Conservation (phyloP, 257 asterid species). For the Solanum okadae region DNA sequence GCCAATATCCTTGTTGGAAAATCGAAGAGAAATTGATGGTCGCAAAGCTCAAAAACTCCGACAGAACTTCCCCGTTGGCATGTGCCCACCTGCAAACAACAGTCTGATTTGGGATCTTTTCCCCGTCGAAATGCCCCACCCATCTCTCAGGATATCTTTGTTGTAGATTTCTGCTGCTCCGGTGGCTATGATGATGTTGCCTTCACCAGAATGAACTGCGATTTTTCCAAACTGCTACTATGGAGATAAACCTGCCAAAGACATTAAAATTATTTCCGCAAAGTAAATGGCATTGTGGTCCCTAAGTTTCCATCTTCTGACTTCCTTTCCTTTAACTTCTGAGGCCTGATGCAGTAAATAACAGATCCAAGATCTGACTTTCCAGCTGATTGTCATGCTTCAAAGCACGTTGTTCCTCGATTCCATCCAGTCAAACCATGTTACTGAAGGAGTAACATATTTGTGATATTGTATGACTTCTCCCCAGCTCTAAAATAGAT, state of each 20-base stretch:
- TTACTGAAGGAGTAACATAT: not conserved
- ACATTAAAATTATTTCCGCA: not conserved
- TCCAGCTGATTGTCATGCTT: not conserved
- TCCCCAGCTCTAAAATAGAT: not conserved
- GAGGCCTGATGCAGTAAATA: not conserved
- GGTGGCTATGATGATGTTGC: not conserved
- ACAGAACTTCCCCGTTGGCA: not conserved
- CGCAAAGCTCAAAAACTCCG: not conserved
- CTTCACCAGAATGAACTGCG: not conserved
- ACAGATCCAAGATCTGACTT: not conserved
- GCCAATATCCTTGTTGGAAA: not conserved
- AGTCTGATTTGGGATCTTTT: not conserved
- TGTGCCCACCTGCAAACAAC: not conserved
- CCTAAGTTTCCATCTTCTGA: not conserved
- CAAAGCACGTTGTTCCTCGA: not conserved
- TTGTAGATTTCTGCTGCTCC: not conserved
- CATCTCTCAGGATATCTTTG: not conserved
- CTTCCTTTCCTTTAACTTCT: not conserved
- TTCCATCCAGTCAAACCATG: not conserved
- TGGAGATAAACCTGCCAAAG: not conserved
- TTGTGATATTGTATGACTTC: not conserved
- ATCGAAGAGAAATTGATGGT: not conserved
- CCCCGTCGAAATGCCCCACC: not conserved
- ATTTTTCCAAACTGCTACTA: not conserved
- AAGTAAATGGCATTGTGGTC: not conserved